A percentile compares a stretch with the other conserved stretches of the same genome.
Evolutionary conservation across 306 rosid species (phyloP).

Genomic region (Fragaria vesca): DNA sequence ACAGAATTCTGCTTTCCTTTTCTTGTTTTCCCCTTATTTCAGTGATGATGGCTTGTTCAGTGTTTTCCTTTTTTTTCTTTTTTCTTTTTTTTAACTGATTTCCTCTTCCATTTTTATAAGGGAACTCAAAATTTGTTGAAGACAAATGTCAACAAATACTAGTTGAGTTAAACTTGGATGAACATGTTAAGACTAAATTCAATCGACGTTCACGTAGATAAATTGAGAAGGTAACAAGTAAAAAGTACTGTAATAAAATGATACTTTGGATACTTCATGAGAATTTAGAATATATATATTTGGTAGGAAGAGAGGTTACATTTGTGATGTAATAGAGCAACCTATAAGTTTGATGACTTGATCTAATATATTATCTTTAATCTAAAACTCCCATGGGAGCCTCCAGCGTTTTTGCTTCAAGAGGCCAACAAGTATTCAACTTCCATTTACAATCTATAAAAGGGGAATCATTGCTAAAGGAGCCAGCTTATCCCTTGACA

Average conservation of each 20-base stretch:
- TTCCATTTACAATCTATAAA: neutral
- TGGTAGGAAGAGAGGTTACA: neutral
- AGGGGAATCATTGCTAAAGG: neutral
- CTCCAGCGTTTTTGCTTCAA: neutral
- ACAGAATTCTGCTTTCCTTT: neutral
- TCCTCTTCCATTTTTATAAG: too few relatives aligned
- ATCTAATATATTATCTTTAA: neutral
- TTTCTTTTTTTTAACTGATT: too few relatives aligned
- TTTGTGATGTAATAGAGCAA: neutral
- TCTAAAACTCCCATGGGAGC: slow-evolving; percentile 6
- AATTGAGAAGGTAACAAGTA: neutral
- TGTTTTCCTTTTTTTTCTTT: too few relatives aligned
- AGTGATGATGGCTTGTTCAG: too few relatives aligned
- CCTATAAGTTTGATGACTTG: neutral
- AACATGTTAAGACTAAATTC: neutral
- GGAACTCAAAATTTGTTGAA: neutral
- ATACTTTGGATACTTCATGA: neutral
- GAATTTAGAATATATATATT: neutral
- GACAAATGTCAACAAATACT: neutral
- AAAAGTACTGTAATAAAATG: neutral
- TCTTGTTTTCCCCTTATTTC: too few relatives aligned
- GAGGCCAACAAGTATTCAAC: neutral
- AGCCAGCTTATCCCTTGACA: neutral
- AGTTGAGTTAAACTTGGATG: neutral
- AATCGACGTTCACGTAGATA: neutral